Evolutionary conservation across 441 rosid species (phyloP).

Genomic region (Populus hybrid): DNA sequence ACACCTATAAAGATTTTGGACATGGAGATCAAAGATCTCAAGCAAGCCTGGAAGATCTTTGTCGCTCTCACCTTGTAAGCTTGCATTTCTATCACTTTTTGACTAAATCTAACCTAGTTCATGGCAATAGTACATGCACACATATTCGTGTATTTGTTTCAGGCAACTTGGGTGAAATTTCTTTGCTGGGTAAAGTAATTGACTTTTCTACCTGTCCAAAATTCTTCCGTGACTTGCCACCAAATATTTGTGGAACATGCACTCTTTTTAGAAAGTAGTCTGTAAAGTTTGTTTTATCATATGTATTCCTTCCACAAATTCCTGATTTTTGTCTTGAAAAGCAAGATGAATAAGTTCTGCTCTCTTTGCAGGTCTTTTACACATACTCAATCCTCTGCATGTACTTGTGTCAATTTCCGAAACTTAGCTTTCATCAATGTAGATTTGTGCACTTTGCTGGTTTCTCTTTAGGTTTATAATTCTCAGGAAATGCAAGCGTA

Average conservation of each 20-base stretch:
- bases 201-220: background rate
- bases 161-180: background rate
- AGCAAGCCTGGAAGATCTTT: slow-evolving; percentile 88
- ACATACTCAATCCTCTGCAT: too few relatives aligned
- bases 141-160: background rate
- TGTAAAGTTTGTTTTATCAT: background rate
- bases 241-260: background rate
- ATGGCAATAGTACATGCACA: background rate
- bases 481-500: background rate
- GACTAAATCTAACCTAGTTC: background rate
- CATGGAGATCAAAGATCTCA: slow-evolving; percentile 43
- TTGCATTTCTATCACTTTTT: slow-evolving; percentile 11
- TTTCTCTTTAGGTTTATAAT: background rate
- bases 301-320: background rate
- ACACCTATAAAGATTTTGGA: slow-evolving; percentile 39
- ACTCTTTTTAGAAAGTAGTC: background rate
- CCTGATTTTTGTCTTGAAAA: background rate
- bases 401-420: background rate
- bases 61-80: slow-evolving; percentile 88
- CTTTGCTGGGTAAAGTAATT: background rate
- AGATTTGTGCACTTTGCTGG: background rate
- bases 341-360: background rate
- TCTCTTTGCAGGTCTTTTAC: too few relatives aligned
- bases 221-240: background rate
- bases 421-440: background rate